phyloP scores from a whole-genome alignment of 2,329 filamentous ascomycete genomes.

The Herpotrichia juniperi region DNA sequence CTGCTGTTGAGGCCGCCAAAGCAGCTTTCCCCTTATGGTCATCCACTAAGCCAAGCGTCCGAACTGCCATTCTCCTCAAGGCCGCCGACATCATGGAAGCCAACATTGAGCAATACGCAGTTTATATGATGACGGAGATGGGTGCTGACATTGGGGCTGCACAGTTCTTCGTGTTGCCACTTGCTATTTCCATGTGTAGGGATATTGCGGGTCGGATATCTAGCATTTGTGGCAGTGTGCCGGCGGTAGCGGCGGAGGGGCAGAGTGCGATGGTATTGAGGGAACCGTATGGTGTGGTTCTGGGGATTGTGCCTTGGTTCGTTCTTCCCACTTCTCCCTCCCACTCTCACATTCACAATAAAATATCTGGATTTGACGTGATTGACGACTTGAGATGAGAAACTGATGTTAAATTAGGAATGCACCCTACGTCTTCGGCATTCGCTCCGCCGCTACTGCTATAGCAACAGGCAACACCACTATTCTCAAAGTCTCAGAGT shows the following conservation, averaged over 20 bases:
- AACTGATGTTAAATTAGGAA: conserved; percentile 46
- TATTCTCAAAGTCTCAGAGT: conserved; percentile 25
- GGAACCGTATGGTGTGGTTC: conserved; percentile 77
- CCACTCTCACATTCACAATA: neutral
- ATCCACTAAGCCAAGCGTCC: conserved; percentile 60
- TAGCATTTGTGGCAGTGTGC: conserved; percentile 53
- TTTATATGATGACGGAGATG: conserved; percentile 64
- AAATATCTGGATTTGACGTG: too few species aligned
- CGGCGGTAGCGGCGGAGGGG: conserved; percentile 52
- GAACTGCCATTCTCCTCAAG: conserved; percentile 72
- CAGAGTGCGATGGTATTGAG: conserved; percentile 67
- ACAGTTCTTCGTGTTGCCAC: conserved; percentile 40
- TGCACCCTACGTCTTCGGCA: conserved; percentile 50
- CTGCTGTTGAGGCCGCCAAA: conserved; percentile 64
- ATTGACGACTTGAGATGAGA: too few species aligned
- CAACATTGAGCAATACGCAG: conserved; percentile 63
- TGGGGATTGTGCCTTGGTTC: conserved; percentile 80
- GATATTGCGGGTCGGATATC: conserved; percentile 56
- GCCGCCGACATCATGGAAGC: conserved; percentile 67
- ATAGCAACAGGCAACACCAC: conserved; percentile 60
- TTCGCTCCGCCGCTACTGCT: conserved; percentile 52
- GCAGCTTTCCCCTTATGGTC: conserved; percentile 72
- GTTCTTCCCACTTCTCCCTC: conserved; percentile 8
- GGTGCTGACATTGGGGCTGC: conserved; percentile 48
- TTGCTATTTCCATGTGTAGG: conserved; percentile 48